Evolutionary conservation across 148 eudicot genomes (phyloP).

Genomic region (Rhododendron mucronatum): DNA sequence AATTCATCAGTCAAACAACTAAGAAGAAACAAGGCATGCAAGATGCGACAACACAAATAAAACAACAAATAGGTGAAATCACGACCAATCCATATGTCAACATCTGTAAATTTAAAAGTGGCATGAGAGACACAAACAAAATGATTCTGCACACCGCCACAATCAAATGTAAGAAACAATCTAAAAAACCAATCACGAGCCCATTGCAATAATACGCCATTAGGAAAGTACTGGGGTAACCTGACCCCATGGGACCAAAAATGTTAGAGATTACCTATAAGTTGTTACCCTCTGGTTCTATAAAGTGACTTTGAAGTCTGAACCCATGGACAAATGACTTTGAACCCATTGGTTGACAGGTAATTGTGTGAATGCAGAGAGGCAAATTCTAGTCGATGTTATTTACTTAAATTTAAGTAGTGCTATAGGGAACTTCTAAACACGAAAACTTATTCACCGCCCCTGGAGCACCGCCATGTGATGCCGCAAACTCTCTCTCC

Average conservation of each 20-base stretch:
- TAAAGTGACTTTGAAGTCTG: no score
- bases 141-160: not conserved
- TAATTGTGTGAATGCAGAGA: no score
- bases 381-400: no score
- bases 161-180: not conserved
- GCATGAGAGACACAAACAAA: not conserved
- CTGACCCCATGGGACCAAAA: not conserved
- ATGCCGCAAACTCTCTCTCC: no score
- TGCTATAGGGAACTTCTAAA: no score
- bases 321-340: no score
- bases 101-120: not conserved
- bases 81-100: not conserved
- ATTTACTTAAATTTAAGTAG: no score
- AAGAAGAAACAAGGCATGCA: not conserved
- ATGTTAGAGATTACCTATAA: no score
- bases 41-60: not conserved
- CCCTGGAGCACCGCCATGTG: no score
- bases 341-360: no score
- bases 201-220: not conserved
- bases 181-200: not conserved
- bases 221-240: not conserved
- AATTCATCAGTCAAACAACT: slow-evolving; percentile 8
- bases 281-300: no score
- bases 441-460: no score
- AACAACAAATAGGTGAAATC: not conserved